Conservation (phyloP, 2,329 filamentous ascomycete species). For the Paraphoma sp. region DNA sequence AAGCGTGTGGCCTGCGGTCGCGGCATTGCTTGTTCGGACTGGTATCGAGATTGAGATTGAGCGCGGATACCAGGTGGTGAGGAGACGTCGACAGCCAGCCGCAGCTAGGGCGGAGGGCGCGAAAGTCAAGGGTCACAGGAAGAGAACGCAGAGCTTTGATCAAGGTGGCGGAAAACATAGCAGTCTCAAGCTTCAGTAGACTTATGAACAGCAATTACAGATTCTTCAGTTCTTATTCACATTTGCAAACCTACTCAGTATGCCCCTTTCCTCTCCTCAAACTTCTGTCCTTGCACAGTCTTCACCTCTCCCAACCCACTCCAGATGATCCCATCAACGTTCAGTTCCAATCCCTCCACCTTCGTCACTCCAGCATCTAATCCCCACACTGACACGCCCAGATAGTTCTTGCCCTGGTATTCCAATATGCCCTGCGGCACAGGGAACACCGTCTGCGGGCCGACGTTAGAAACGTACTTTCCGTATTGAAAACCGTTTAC, state of each 20-base stretch:
- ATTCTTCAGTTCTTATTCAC: too few relatives aligned
- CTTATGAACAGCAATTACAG: too few relatives aligned
- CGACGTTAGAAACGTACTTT: conserved; percentile 74
- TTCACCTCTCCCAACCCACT: conserved; percentile 58
- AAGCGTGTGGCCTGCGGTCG: conserved; percentile 89
- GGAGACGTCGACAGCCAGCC: conserved; percentile 52
- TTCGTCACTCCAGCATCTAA: conserved; percentile 64
- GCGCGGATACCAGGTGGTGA: conserved; percentile 79
- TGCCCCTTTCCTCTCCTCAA: conserved; percentile 54
- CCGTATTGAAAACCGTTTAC: conserved; percentile 80
- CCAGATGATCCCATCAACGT: conserved; percentile 57
- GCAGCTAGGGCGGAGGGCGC: conserved; percentile 39
- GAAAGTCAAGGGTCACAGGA: conserved; percentile 21
- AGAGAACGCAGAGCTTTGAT: conserved; percentile 39
- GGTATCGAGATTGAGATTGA: conserved; percentile 89
- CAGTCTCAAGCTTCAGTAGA: too few relatives aligned
- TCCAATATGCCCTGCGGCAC: conserved; percentile 77
- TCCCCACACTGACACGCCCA: conserved; percentile 74
- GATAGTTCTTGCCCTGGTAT: conserved; percentile 72
- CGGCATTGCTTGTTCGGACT: conserved; percentile 80
- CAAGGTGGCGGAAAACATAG: conserved; percentile 10
- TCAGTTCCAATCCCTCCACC: conserved; percentile 61
- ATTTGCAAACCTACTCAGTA: conserved; percentile 50
- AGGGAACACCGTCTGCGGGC: conserved; percentile 74
- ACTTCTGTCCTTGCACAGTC: conserved; percentile 56